phyloP scores from a whole-genome alignment of 768 basidiomycete genomes.

The Ramaria sp. region DNA sequence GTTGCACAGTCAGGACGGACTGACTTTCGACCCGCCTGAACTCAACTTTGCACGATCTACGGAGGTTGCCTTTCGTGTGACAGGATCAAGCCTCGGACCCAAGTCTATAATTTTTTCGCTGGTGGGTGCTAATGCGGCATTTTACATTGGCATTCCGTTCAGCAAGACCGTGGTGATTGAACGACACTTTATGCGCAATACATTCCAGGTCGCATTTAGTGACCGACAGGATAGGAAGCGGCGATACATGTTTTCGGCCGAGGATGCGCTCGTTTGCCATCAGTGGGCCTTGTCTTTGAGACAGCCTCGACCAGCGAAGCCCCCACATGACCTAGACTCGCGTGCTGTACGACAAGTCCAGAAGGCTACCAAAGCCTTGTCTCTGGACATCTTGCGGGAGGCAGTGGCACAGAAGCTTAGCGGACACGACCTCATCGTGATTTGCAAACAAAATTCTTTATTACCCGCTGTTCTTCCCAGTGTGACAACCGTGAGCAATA shows the following conservation, averaged over 20 bases:
- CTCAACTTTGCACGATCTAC: constrained; percentile 70
- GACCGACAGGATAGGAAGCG: constrained; percentile 58
- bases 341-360: neutral
- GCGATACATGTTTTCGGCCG: constrained; percentile 92
- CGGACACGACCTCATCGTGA: constrained; percentile 6
- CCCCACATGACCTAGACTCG: constrained; percentile 4
- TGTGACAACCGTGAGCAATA: constrained; percentile 3
- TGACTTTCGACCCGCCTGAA: constrained; percentile 78
- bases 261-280: constrained; percentile 64
- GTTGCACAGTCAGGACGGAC: constrained; percentile 69
- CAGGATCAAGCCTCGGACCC: constrained; percentile 71
- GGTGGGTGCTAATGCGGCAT: constrained; percentile 71
- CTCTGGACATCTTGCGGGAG: constrained; percentile 8
- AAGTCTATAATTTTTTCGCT: constrained; percentile 80
- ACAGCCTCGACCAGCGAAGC: constrained; percentile 22
- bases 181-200: constrained; percentile 93
- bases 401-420: constrained; percentile 7
- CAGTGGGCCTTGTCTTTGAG: constrained; percentile 64
- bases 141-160: constrained; percentile 73
- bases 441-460: constrained; percentile 8
- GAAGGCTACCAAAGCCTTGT: constrained; percentile 7
- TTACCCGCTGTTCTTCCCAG: constrained; percentile 5
- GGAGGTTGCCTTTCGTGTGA: constrained; percentile 85
- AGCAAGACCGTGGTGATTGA: constrained; percentile 74
- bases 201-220: constrained; percentile 84